Base-by-base conservation (phyloP, 129 eudicot genomes). In the Tagetes erecta region DNA sequence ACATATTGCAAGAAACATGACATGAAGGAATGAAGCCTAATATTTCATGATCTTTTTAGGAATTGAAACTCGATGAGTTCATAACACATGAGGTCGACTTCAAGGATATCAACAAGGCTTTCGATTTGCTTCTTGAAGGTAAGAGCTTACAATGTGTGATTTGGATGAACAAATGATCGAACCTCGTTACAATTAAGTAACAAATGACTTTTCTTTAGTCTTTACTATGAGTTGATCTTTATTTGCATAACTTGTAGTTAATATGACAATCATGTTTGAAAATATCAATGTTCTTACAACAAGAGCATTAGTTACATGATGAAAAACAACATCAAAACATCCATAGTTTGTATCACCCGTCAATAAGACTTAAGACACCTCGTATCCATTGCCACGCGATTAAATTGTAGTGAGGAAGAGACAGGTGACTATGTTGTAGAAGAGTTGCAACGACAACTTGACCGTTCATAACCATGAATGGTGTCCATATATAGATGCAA, bases 81-180 rank as follows among this genome's bases (percentile, higher is more conserved):
- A 91, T 88, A 38, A 92, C 91, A 1, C 97, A 88, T 55, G 92
- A 88, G 83, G 78, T 92, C 71, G 68, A 77, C 6, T 87, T 89
- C 33, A 82, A 85, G 55, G 92, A 92, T 57, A 89, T 88, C 78
- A 92, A 92, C 81, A 75, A 77, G 70, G 97, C 97, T 34, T 92
- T 88, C 20, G 93, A 92, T 38, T 79, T 92, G 67, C 91, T 88
- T 5, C 27, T 72, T 4, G 60, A 73, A 74, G 96, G 96, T 6
- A 83, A 86, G 77, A 78, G 92, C 70, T 81, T 92, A 31, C 82
- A 89, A 41, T 88, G 96, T 69, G 92, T 91, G 60, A 83, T 92
- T 60, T 88, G 96, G 96, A 88, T 92, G 92, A 80, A 86, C 45
- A 78, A 83, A 64, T 83, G 78, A 86, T 33, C 8, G 10, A 49